Conservation (phyloP, 768 basidiomycete species). For the Suillus discolor region DNA sequence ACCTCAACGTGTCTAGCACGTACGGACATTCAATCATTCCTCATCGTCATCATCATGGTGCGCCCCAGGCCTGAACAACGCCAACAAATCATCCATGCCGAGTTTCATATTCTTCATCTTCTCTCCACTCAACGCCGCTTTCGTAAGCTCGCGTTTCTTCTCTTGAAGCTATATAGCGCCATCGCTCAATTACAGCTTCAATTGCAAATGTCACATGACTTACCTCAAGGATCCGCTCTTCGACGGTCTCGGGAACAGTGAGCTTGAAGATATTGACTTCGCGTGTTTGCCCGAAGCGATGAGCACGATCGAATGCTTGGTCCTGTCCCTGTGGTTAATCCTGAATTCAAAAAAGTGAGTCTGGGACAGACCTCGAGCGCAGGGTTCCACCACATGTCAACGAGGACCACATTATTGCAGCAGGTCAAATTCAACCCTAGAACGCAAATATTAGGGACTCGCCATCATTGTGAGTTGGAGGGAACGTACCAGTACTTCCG, state of each 20-base stretch:
- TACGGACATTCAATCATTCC: constrained; percentile 13
- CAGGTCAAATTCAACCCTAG: constrained; percentile 86
- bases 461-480: background rate
- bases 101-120: constrained; percentile 85
- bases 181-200: background rate
- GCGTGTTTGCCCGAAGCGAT: constrained; percentile 86
- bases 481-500: constrained; percentile 77
- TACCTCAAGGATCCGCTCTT: constrained; percentile 81
- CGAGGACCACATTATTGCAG: constrained; percentile 92
- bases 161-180: constrained; percentile 68
- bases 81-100: constrained; percentile 83
- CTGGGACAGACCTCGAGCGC: constrained; percentile 66
- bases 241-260: constrained; percentile 83
- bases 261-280: constrained; percentile 90
- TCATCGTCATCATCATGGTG: constrained; percentile 66
- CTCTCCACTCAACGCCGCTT: constrained; percentile 85
- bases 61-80: constrained; percentile 65
- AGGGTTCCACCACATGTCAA: constrained; percentile 96
- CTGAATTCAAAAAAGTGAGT: constrained; percentile 1
- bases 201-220: constrained; percentile 13
- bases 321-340: constrained; percentile 49
- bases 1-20: background rate
- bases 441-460: constrained; percentile 4
- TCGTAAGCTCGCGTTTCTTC: constrained; percentile 84
- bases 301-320: constrained; percentile 92